A percentile compares a stretch with the other conserved stretches of the same genome.
These are phyloP conservation scores for Gossypium turneri DNA, from an alignment of 345 rosid species.

Conservation along the genomic window DNA sequence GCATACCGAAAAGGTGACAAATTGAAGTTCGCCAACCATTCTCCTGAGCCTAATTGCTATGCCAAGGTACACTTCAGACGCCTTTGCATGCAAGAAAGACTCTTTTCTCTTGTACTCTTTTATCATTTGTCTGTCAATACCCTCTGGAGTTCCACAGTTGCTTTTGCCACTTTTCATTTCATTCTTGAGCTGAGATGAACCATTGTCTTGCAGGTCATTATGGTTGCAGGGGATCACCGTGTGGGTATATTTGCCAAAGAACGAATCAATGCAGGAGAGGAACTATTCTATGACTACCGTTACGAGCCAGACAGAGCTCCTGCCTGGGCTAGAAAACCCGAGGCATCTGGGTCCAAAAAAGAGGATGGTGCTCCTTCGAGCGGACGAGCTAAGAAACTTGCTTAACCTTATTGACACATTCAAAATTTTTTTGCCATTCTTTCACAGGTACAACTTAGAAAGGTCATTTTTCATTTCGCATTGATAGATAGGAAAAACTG, in stretches of 20 bases:
- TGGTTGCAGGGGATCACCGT: slow-evolving; percentile 95
- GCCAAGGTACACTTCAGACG: slow-evolving; percentile 60
- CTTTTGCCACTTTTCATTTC: background rate
- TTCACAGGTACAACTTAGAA: slow-evolving; percentile 30
- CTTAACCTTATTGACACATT: slow-evolving; percentile 37
- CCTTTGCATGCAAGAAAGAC: background rate
- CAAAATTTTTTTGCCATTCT: slow-evolving; percentile 30
- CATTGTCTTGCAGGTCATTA: slow-evolving; percentile 59
- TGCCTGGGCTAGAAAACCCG: slow-evolving; percentile 98
- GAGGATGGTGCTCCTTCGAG: slow-evolving; percentile 73
- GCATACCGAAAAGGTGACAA: slow-evolving; percentile 98
- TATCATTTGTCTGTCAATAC: background rate
- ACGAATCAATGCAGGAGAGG: slow-evolving; percentile 83
- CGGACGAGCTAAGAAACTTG: slow-evolving; percentile 96
- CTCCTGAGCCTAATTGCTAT: slow-evolving; percentile 97
- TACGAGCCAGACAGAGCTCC: slow-evolving; percentile 97
- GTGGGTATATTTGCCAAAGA: slow-evolving; percentile 98
- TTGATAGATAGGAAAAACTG: slow-evolving; percentile 23
- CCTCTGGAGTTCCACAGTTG: background rate
- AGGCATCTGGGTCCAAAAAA: slow-evolving; percentile 75
- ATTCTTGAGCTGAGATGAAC: background rate
- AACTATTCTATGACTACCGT: slow-evolving; percentile 89
- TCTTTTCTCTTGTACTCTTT: background rate
- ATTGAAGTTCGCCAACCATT: slow-evolving; percentile 91
- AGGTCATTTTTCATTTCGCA: slow-evolving; percentile 25